Percentiles rank a stretch among this genome's conserved stretches.
These are phyloP conservation scores for Pyrenochaeta sp. DNA, from an alignment of 2,329 filamentous ascomycete genomes.

Conservation along the genomic window DNA sequence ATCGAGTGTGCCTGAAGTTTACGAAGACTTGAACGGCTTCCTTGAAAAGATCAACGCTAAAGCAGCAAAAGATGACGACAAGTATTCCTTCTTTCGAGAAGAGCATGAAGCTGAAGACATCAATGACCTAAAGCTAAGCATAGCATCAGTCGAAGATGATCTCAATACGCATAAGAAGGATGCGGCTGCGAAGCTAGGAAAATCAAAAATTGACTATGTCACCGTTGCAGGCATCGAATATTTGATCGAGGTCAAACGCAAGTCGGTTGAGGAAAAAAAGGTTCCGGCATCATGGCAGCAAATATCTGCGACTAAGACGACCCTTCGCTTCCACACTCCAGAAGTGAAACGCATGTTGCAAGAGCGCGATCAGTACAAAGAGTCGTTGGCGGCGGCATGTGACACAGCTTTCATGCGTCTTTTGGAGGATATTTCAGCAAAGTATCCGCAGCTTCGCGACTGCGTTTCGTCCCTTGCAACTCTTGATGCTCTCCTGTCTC, in stretches of 20 bases:
- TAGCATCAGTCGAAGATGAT: conserved; percentile 90
- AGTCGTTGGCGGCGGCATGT: conserved; percentile 90
- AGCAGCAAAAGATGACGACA: conserved; percentile 87
- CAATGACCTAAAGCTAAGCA: conserved; percentile 87
- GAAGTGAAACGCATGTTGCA: conserved; percentile 83
- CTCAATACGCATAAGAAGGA: conserved; percentile 77
- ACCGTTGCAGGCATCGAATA: conserved; percentile 93
- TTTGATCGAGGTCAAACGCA: conserved; percentile 89
- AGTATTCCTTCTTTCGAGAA: conserved; percentile 92
- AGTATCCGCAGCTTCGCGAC: conserved; percentile 90
- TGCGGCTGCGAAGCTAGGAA: conserved; percentile 76
- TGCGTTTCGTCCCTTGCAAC: conserved; percentile 85
- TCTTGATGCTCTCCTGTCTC: conserved; percentile 87
- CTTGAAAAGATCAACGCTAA: conserved; percentile 86
- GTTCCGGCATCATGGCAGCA: conserved; percentile 96
- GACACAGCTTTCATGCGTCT: conserved; percentile 80
- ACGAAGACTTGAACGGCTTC: conserved; percentile 74
- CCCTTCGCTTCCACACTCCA: conserved; percentile 93
- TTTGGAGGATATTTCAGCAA: conserved; percentile 76
- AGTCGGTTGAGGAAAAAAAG: conserved; percentile 72
- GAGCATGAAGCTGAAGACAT: conserved; percentile 89
- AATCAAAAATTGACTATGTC: conserved; percentile 76
- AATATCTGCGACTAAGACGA: conserved; percentile 91
- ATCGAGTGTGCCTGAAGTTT: conserved; percentile 77
- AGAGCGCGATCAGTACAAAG: conserved; percentile 93